Percentiles rank a stretch among this genome's conserved stretches.
These are phyloP conservation scores for Themeda triandra DNA, from an alignment of 176 grass and related monocot species.

Conservation along the genomic window DNA sequence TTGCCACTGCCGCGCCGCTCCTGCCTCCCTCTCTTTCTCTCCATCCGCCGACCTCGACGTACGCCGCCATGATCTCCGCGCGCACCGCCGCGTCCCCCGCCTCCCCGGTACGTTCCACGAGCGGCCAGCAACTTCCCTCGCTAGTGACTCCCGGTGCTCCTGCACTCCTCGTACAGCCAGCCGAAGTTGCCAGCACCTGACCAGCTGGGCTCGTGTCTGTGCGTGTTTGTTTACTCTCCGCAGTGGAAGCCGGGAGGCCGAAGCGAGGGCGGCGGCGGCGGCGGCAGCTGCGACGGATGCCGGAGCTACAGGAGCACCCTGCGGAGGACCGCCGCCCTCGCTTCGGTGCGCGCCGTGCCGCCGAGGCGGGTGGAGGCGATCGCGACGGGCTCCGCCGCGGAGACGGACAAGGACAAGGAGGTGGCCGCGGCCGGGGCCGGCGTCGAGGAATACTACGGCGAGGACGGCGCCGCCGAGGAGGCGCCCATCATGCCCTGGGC, in stretches of 20 bases:
- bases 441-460: conserved; percentile 48
- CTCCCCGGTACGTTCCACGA: conserved; percentile 23
- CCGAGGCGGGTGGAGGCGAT: conserved; percentile 42
- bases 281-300: conserved; percentile 19
- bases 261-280: conserved; percentile 9
- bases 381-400: conserved; percentile 21
- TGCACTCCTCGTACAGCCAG: neutral
- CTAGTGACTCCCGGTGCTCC: neutral
- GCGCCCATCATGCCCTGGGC: conserved; percentile 77
- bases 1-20: neutral
- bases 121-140: neutral
- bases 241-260: conserved; percentile 47
- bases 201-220: neutral
- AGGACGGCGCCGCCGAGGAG: conserved; percentile 67
- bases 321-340: conserved; percentile 32
- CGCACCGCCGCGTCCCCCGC: conserved; percentile 4
- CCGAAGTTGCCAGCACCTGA: neutral
- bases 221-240: neutral
- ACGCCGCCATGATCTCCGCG: conserved; percentile 40
- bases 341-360: conserved; percentile 20
- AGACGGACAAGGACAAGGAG: conserved; percentile 42
- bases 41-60: neutral
- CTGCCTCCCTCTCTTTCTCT: neutral
- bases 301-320: conserved; percentile 30
- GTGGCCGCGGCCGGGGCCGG: conserved; percentile 36